These are phyloP conservation scores for Pseudisothecium myosuroides DNA, from an alignment of 225 moss, liverwort and hornwort genomes.

Conservation along the genomic window DNA sequence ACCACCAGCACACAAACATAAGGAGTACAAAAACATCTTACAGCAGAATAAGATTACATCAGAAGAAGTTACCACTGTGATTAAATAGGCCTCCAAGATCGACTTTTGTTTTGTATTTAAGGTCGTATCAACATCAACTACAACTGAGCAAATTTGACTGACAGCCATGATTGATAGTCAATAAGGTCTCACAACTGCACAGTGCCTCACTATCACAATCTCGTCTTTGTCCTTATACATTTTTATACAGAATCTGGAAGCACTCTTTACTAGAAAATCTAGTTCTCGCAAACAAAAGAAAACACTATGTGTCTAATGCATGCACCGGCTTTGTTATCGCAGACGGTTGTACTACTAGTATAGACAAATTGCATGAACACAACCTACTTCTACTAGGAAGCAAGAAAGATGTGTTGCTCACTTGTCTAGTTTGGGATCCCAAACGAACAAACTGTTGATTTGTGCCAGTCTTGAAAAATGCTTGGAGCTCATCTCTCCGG, in stretches of 20 bases:
- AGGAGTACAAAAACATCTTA: background rate
- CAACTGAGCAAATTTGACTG: background rate
- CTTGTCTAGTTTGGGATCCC: background rate
- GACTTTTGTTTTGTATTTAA: background rate
- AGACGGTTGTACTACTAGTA: background rate
- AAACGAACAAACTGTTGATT: background rate
- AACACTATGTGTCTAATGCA: background rate
- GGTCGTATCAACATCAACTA: background rate
- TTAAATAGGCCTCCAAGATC: background rate
- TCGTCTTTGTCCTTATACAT: background rate
- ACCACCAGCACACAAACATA: background rate
- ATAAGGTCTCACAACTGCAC: background rate
- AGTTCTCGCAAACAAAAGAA: background rate
- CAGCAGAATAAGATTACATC: background rate
- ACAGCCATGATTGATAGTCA: background rate
- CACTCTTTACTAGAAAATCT: background rate
- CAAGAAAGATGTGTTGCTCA: slow-evolving; percentile 40
- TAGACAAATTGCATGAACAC: background rate
- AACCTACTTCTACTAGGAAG: background rate
- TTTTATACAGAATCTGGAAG: background rate
- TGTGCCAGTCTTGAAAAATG: background rate
- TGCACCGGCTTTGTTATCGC: background rate
- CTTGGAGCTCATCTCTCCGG: background rate
- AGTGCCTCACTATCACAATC: background rate
- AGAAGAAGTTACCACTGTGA: background rate